Percentiles rank a stretch among this genome's conserved stretches.
phyloP scores from a whole-genome alignment of 1,139 yeast species.

The Geotrichum restrictum region DNA sequence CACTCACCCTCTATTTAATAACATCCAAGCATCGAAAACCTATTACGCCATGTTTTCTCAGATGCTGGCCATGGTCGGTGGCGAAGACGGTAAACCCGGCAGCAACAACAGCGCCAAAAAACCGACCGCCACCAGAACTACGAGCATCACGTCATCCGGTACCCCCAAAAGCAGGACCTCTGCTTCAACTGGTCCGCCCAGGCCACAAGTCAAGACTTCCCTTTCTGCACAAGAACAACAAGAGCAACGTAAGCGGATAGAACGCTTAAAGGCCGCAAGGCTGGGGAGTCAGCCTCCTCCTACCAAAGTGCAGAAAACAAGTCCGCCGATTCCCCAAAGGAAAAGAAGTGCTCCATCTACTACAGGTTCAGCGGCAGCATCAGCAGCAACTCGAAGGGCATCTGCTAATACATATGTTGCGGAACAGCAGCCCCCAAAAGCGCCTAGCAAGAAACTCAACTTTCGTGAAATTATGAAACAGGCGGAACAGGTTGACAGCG shows the following conservation, averaged over 20 bases:
- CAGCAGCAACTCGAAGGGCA: conserved; percentile 4
- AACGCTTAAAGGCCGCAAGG: conserved; percentile 34
- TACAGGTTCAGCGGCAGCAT: conserved; percentile 17
- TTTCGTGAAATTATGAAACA: conserved; percentile 41
- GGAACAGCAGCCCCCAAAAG: conserved; percentile 17
- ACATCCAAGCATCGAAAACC: background rate
- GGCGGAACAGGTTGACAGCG: conserved; percentile 38
- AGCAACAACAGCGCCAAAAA: background rate
- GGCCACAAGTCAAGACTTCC: conserved; percentile 12
- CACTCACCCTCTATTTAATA: background rate
- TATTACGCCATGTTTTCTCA: conserved; percentile 25
- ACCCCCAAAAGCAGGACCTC: conserved; percentile 1
- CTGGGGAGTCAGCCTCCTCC: conserved; percentile 10
- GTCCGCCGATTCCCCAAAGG: conserved; percentile 14
- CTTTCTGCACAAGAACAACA: conserved; percentile 29
- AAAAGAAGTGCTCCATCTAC: conserved; percentile 21
- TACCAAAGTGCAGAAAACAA: conserved; percentile 22
- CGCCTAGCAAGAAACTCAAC: conserved; percentile 28
- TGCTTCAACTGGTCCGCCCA: background rate
- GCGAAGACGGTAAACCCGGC: conserved; percentile 4
- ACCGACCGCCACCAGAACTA: background rate
- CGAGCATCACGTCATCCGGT: background rate
- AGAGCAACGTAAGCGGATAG: conserved; percentile 32
- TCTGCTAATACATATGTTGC: conserved; percentile 10
- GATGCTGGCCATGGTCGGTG: conserved; percentile 30